Conservation (phyloP, 805 yeast species). For the Zygotorulaspora florentina region DNA sequence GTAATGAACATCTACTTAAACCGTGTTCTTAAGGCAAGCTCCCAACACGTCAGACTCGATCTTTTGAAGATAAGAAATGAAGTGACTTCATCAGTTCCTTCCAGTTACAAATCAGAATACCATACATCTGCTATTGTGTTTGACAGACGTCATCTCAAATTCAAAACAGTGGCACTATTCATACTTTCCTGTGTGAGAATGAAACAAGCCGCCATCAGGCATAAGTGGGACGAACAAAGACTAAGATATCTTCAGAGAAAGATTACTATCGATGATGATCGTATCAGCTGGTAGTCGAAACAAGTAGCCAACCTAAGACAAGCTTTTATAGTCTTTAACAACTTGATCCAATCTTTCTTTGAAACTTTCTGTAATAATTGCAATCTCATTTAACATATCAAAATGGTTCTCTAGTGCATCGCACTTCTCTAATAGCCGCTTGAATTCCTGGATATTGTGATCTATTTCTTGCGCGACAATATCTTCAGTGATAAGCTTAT, state of each 20-base stretch:
- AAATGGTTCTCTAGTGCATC: slow-evolving; percentile 49
- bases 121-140: neutral
- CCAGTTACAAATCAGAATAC: neutral
- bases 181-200: slow-evolving; percentile 31
- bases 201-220: slow-evolving; percentile 23
- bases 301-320: slow-evolving; percentile 4
- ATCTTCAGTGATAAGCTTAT: slow-evolving; percentile 24
- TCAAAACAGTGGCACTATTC: slow-evolving; percentile 30
- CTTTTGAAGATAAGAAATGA: slow-evolving; percentile 27
- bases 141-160: slow-evolving; percentile 14
- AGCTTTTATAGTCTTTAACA: slow-evolving; percentile 25
- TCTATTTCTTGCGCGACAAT: slow-evolving; percentile 36
- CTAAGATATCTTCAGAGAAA: slow-evolving; percentile 27
- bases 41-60: slow-evolving; percentile 30
- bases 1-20: slow-evolving; percentile 33
- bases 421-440: slow-evolving; percentile 42
- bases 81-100: slow-evolving; percentile 7
- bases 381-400: slow-evolving; percentile 50
- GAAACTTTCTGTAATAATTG: slow-evolving; percentile 39
- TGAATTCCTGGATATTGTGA: slow-evolving; percentile 39
- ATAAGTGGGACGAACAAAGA: slow-evolving; percentile 27
- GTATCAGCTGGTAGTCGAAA: slow-evolving; percentile 22
- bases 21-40: slow-evolving; percentile 29
- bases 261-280: slow-evolving; percentile 24
- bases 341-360: slow-evolving; percentile 34